phyloP scores from a whole-genome alignment of 331 rosid genomes.

The Quercus tomentella region DNA sequence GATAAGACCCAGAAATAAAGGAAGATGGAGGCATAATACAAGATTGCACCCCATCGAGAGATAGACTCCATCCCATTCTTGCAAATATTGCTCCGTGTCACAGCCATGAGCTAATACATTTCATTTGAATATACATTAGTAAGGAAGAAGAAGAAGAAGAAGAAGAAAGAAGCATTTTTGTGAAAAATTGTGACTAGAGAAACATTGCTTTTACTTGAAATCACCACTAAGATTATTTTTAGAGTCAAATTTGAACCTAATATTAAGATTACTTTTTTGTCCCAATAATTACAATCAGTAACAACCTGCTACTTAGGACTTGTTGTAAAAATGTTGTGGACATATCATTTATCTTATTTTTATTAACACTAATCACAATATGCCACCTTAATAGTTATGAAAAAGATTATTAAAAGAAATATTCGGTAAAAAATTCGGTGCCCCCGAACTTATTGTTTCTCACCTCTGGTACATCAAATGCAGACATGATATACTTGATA shows the following conservation, averaged over 20 bases:
- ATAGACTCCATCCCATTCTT: slow-evolving; percentile 74
- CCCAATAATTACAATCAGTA: too few relatives aligned
- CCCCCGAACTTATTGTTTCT: background rate
- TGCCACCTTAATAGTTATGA: background rate
- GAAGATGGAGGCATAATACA: slow-evolving; percentile 76
- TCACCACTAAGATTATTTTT: too few relatives aligned
- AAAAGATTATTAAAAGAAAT: too few relatives aligned
- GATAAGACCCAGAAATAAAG: slow-evolving; percentile 92
- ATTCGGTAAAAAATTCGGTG: too few relatives aligned
- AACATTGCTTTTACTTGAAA: too few relatives aligned
- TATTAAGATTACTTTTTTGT: too few relatives aligned
- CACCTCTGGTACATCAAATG: slow-evolving; percentile 98
- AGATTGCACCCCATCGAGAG: slow-evolving; percentile 66
- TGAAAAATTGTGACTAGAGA: too few relatives aligned
- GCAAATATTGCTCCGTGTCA: slow-evolving; percentile 77
- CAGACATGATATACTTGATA: slow-evolving; percentile 89
- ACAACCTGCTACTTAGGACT: too few relatives aligned
- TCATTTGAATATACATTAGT: slow-evolving; percentile 4
- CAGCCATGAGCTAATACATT: slow-evolving; percentile 83
- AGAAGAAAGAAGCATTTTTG: background rate
- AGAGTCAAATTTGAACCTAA: too few relatives aligned
- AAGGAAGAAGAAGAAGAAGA: background rate
- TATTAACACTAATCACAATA: background rate
- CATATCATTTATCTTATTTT: too few relatives aligned
- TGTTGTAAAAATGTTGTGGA: too few relatives aligned